Conservation (phyloP, 2,329 filamentous ascomycete species). For the Diplodia scrobiculata region DNA sequence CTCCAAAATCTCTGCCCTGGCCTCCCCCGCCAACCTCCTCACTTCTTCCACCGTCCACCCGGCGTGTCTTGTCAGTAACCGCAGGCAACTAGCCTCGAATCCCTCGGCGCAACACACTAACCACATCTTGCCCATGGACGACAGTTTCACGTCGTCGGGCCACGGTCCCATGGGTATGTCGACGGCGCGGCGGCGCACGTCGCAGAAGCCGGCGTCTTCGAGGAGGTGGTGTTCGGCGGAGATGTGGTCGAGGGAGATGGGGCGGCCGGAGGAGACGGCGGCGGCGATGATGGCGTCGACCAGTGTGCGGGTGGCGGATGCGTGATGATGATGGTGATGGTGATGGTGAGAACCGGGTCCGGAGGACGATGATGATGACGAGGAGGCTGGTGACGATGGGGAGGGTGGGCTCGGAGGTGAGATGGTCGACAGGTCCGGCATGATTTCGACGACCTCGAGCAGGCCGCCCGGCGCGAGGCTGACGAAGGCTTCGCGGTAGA, state of each 20-base stretch:
- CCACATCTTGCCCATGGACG: conserved; percentile 48
- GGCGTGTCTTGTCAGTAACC: conserved; percentile 41
- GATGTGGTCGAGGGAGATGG: conserved; percentile 50
- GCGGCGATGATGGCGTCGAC: conserved; percentile 42
- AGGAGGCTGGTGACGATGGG: too few relatives aligned
- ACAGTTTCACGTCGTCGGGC: conserved; percentile 41
- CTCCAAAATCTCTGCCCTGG: conserved; percentile 19
- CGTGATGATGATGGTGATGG: background rate
- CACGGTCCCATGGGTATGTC: conserved; percentile 46
- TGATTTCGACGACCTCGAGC: conserved; percentile 51
- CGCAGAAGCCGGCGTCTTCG: conserved; percentile 49
- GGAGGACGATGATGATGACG: background rate
- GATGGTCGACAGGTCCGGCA: conserved; percentile 31
- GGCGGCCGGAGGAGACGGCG: conserved; percentile 46
- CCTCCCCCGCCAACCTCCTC: background rate
- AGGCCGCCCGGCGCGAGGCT: conserved; percentile 52
- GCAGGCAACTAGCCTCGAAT: conserved; percentile 45
- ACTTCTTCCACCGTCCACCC: conserved; percentile 43
- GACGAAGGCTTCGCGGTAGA: conserved; percentile 52
- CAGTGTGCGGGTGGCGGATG: conserved; percentile 35
- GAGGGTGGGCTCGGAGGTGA: too few relatives aligned
- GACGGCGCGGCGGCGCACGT: conserved; percentile 46
- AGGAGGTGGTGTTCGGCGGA: conserved; percentile 41
- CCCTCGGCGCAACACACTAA: conserved; percentile 47
- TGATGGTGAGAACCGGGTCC: too few relatives aligned